Evolutionary conservation across 2,329 filamentous ascomycete species (phyloP).

Genomic region (Fusarium aywerte): DNA sequence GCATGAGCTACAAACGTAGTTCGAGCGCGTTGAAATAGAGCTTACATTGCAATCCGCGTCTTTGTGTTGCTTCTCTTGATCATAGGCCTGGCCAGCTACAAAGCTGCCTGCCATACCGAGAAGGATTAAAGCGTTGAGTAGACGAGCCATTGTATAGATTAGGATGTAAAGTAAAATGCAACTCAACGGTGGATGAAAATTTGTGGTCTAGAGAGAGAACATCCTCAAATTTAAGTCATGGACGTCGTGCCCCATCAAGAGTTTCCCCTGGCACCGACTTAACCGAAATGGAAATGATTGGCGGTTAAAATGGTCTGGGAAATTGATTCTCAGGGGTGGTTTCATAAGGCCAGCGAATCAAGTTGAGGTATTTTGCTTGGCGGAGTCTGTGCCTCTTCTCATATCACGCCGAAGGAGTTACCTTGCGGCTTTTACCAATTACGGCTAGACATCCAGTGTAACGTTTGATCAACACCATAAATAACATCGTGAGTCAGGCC

Average conservation of each 20-base stretch:
- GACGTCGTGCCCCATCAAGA: not conserved
- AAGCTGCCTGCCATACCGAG: not conserved
- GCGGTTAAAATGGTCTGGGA: not conserved
- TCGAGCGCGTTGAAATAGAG: fast-evolving
- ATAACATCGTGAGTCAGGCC: not conserved
- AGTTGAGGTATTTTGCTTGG: not conserved
- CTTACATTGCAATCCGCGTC: slow-evolving; percentile 4
- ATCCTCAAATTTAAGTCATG: not conserved
- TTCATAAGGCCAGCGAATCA: not conserved
- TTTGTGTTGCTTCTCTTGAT: slow-evolving; percentile 4
- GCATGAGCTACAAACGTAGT: fast-evolving
- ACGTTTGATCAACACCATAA: not conserved
- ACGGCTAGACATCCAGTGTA: not conserved
- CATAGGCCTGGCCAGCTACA: not conserved
- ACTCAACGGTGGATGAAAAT: too few species aligned
- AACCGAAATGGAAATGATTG: not conserved
- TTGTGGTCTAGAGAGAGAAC: not conserved
- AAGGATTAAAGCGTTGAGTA: not conserved
- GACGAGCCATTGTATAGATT: not conserved
- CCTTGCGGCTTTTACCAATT: not conserved
- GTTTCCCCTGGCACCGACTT: not conserved
- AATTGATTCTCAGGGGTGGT: not conserved
- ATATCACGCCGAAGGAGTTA: not conserved
- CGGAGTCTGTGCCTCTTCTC: not conserved
- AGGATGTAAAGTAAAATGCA: fast-evolving